Conservation (phyloP, 176 grass and related monocot genomes). For the Calamus simplicifolius region DNA sequence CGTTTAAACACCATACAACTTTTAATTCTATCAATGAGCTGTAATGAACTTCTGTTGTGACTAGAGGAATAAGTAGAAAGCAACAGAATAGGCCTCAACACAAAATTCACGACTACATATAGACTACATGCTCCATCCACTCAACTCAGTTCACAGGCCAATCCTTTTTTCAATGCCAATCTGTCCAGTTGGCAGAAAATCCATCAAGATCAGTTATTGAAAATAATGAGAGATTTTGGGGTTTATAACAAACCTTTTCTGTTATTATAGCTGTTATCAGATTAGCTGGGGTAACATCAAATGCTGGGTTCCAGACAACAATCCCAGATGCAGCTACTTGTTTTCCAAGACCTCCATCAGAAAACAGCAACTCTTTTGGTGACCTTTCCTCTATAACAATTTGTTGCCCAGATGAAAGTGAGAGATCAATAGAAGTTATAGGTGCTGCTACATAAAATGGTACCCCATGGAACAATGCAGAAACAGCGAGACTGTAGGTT, state of each 20-base stretch:
- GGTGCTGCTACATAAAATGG: conserved; percentile 87
- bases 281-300: conserved; percentile 79
- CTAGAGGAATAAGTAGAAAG: too few relatives aligned
- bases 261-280: conserved; percentile 89
- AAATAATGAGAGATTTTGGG: background rate
- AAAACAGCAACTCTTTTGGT: conserved; percentile 73
- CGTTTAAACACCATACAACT: too few relatives aligned
- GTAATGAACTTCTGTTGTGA: too few relatives aligned
- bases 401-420: conserved; percentile 58
- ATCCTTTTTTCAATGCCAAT: too few relatives aligned
- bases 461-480: conserved; percentile 65
- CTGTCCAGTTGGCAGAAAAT: too few relatives aligned
- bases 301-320: conserved; percentile 89
- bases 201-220: too few relatives aligned
- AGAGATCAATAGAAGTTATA: conserved; percentile 75
- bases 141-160: too few relatives aligned
- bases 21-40: too few relatives aligned
- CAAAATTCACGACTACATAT: too few relatives aligned
- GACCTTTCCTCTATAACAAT: conserved; percentile 92
- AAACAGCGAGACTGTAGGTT: conserved; percentile 74
- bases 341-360: conserved; percentile 85
- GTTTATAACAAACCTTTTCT: conserved; percentile 47
- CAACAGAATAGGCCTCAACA: too few relatives aligned
- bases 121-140: too few relatives aligned
- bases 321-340: conserved; percentile 80